These are phyloP conservation scores for Cudoniella acicularis DNA, from an alignment of 495 filamentous ascomycete genomes.

Conservation along the genomic window DNA sequence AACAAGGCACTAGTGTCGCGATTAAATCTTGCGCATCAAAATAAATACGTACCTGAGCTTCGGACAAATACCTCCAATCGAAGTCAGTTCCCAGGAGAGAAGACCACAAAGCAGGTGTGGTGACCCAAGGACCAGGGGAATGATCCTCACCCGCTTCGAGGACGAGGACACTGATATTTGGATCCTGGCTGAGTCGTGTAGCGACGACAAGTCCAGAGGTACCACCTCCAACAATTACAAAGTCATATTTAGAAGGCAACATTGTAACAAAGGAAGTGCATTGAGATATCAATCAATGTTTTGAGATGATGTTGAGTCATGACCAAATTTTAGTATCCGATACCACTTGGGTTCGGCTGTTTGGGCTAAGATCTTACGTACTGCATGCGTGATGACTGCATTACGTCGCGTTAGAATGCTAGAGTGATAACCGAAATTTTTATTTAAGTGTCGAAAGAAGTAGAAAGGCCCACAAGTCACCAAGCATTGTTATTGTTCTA, in stretches of 20 bases:
- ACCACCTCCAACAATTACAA: conserved; percentile 79
- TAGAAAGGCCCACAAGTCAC: too few species aligned
- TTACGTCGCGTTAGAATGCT: too few species aligned
- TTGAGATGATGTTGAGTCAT: too few species aligned
- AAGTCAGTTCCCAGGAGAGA: conserved; percentile 41
- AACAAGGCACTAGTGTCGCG: neutral
- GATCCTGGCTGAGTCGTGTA: conserved; percentile 41
- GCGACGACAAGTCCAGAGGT: conserved; percentile 83
- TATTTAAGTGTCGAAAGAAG: too few species aligned
- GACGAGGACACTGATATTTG: conserved; percentile 38
- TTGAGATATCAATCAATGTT: too few species aligned
- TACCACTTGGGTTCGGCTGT: too few species aligned
- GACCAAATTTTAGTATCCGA: too few species aligned
- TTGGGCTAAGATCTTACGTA: too few species aligned
- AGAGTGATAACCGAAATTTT: too few species aligned
- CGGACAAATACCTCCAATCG: conserved; percentile 48
- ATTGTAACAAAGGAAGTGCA: neutral
- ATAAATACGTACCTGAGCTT: conserved; percentile 40
- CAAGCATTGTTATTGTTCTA: too few species aligned
- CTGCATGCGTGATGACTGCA: too few species aligned
- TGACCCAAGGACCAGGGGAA: conserved; percentile 39
- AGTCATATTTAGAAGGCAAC: conserved; percentile 42
- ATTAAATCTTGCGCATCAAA: neutral
- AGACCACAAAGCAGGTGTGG: conserved; percentile 38
- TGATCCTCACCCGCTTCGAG: conserved; percentile 50